Base-by-base conservation (phyloP, 495 filamentous ascomycete genomes). In the Talaromyces adpressus region DNA sequence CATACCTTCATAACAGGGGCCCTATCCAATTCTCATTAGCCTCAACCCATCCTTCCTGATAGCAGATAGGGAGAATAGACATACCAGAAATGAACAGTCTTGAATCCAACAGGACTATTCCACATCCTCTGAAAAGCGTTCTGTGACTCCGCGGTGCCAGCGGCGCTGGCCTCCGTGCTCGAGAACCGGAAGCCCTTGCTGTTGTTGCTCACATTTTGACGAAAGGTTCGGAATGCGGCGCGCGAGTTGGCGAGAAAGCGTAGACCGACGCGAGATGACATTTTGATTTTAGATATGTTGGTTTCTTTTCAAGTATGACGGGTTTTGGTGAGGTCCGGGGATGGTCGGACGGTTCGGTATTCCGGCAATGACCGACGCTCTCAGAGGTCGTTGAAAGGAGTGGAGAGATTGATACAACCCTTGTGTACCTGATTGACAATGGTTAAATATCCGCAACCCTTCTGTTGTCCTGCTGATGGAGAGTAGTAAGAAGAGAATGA, bases 71-170 rank as follows among this genome's bases (percentile, higher is more conserved):
- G 16, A 45, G 16, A 18, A 45, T 11, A 5, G 30, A 68, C 85
- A 66, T 77, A 96, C 89, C 94, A 98, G 80, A 98, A 98, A 77
- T 98, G 94, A 71, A 98, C 92, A 62, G 94, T 98, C 87, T 96
- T 96, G 36, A 95, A 72, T 29, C 92, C 92, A 62, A 96, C 77
- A 18, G 90, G 89, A 77, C 90, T 92, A 75, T 91, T 88, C 90
- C 89, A 95, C 75, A 93, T 79, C 72, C 84, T 85, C 79, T 85
- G 83, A 72, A 90, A 80, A 69, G 78, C 84, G 70, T 76, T 86
- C 73, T 87, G 79, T 67, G 85, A 73, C 64, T 77, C 75, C 16
- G 77, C 73, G 29, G 82, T 73, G 18, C 36, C 36, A 1, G 75
- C 76, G 49, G 75, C 72, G 52, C 78, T 70, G 51, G 84, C 78